Evolutionary conservation across 495 filamentous ascomycete species (phyloP).

Genomic region (Aspergillus baeticus): DNA sequence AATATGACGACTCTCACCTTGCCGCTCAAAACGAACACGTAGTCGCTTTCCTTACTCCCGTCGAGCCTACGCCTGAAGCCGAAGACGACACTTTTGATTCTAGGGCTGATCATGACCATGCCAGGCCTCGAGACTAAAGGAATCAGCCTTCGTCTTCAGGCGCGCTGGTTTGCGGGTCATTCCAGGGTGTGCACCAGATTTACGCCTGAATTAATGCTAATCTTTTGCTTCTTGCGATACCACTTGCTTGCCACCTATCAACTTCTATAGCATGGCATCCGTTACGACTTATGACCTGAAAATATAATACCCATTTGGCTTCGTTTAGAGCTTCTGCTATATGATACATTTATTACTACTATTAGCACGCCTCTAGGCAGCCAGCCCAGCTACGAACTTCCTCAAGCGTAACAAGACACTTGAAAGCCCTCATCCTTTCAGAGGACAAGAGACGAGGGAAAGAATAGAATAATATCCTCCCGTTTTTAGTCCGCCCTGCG

Average conservation of each 20-base stretch:
- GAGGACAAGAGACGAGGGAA: no score
- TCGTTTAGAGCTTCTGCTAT: not conserved
- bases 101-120: not conserved
- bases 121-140: not conserved
- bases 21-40: not conserved
- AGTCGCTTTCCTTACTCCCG: not conserved
- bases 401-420: no score
- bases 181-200: constrained; percentile 1
- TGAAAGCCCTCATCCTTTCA: not conserved
- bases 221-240: not conserved
- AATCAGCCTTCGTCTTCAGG: not conserved
- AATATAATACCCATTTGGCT: not conserved
- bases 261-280: not conserved
- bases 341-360: no score
- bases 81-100: not conserved
- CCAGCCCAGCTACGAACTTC: no score
- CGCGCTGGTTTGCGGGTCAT: constrained; percentile 21
- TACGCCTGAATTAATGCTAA: not conserved
- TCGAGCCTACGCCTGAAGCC: not conserved
- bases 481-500: constrained; percentile 54
- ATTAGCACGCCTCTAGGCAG: no score
- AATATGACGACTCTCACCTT: constrained; percentile 1
- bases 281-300: constrained; percentile 3
- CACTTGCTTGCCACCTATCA: not conserved
- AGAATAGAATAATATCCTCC: constrained; percentile 42